A percentile compares a stretch with the other conserved stretches of the same genome.
Conservation (phyloP, 352 stramenopile genomes). For the Pseudoperonospora humuli region DNA sequence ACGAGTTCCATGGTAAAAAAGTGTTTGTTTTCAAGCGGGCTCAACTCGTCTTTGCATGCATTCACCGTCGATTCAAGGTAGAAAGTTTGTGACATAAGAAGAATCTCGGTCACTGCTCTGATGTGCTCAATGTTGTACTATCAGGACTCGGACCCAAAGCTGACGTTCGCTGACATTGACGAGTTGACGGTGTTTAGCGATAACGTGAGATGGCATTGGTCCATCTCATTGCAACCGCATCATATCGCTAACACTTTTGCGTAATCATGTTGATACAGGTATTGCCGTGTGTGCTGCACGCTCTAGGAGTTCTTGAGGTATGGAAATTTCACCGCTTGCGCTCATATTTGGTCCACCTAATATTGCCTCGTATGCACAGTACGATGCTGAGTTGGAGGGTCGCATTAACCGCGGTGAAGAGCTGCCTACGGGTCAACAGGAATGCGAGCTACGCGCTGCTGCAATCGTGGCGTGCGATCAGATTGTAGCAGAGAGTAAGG, state of each 20-base stretch:
- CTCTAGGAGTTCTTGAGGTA: constrained; percentile 66
- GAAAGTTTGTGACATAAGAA: background rate
- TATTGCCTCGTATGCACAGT: constrained; percentile 27
- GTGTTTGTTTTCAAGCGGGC: constrained; percentile 67
- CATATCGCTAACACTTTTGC: background rate
- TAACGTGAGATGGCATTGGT: constrained; percentile 32
- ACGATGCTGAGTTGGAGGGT: constrained; percentile 38
- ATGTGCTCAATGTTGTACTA: constrained; percentile 1
- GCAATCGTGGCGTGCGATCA: constrained; percentile 58
- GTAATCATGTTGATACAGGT: constrained; percentile 26
- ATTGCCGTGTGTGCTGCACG: constrained; percentile 63
- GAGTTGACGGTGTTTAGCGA: constrained; percentile 59
- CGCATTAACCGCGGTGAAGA: constrained; percentile 43
- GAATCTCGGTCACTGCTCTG: background rate
- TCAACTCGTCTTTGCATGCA: constrained; percentile 41
- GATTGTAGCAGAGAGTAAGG: constrained; percentile 51
- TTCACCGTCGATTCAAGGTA: constrained; percentile 69
- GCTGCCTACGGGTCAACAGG: constrained; percentile 31
- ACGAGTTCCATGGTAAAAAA: constrained; percentile 33
- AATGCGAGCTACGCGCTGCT: constrained; percentile 62
- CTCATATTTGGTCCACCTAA: background rate
- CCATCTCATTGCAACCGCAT: background rate
- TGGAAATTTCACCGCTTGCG: background rate
- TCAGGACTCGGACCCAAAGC: constrained; percentile 38
- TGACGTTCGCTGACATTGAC: constrained; percentile 54